Base-by-base conservation (phyloP, 164 flowering plant genomes). In the Piper betle region DNA sequence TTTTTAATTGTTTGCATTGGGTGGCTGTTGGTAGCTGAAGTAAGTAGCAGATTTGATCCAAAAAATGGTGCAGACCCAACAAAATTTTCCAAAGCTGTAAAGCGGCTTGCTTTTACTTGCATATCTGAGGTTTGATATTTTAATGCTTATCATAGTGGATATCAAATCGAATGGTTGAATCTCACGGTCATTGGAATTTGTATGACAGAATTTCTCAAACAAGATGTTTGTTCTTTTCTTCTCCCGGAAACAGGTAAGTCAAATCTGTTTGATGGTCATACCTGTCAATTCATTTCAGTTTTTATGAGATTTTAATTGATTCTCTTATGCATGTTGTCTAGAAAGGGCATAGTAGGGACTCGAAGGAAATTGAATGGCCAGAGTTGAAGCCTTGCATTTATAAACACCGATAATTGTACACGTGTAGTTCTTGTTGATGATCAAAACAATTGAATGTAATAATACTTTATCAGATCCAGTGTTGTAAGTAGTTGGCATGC, bases 21-120 rank as follows among this genome's bases (percentile, higher is more conserved):
- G 37, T 87, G 96, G 96, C 89, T 92, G 72, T 74, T 92, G 70
- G 84, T 93, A 78, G 96, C 96, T 40, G 96, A 93, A 76, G 98
- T 92, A 6, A 84, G 84, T 73, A 93, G 98, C 78, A 81, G 97
- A 66, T 82, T 86, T 65, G 96, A 93, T 74, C 96, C 97, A 43
- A 82, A 68, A 38, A 90, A 66, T 58, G 94, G 94, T 48, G 94
- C 94, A 18, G 94, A 89, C 66, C 97, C 96, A 37, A 62, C 79
- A 13, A 69, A 16, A 59, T 92, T 92, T 65, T 57, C 73, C 40
- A 80, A 80, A 68, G 88, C 91, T 53, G 76, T 86, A 17, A 80
- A 85, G 62, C 77, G 81, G 33, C 87, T 92, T 17, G 98, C 97
- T 56, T 90, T 89, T 71, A 63, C 69, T 52, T 68, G 79, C 39